Base-by-base conservation (phyloP, 78 protist species). In the Speleostelium caveatum region DNA sequence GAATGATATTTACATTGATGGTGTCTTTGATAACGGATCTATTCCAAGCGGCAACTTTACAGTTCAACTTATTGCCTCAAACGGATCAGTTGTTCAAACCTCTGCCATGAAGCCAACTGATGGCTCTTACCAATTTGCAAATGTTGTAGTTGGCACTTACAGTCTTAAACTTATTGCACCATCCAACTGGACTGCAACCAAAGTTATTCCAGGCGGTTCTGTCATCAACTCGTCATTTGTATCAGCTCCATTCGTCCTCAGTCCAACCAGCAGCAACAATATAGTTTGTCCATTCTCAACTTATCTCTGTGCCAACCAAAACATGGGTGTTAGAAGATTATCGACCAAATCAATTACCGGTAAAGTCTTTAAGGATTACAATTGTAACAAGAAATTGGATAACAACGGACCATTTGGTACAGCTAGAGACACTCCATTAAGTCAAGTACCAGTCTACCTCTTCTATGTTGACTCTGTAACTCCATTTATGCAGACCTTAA, bases 351-450 rank as follows among this genome's bases (percentile, higher is more conserved):
- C 30, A 1, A 32, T 78, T 22, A 32, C 26, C 2, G 87, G 87
- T 53, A 63, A 42, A 14, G 75, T 78, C 3, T 78, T 65, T 42
- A 78, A 78, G 41, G 87, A 78, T 38, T 78, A 26, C 59, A 78
- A 78, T 38, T 78, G 87, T 66, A 78, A 78, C 21, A 59, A 75
- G 38, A 78, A 78, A 59, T 28, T 66, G 30, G 87, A 78, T 53
- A 33, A 2, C 3, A 58, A 30, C 2, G 42, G 55, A 4, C n/a
- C 14, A 26, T 41, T 63, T 19, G 59, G 65, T 22, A 69, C 87
- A 16, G 74, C 87, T 24, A 58, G 19, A 26, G 87, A 78, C 53
- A 30, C 38, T 3, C 68, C 87, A 55, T 41, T 78, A 16, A 21
- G 67, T 7, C 53, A 69, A 21, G 39, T 78, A 1, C 74, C 75